Base-by-base conservation (phyloP, 305 asterid genomes). In the Petunia hybrid region DNA sequence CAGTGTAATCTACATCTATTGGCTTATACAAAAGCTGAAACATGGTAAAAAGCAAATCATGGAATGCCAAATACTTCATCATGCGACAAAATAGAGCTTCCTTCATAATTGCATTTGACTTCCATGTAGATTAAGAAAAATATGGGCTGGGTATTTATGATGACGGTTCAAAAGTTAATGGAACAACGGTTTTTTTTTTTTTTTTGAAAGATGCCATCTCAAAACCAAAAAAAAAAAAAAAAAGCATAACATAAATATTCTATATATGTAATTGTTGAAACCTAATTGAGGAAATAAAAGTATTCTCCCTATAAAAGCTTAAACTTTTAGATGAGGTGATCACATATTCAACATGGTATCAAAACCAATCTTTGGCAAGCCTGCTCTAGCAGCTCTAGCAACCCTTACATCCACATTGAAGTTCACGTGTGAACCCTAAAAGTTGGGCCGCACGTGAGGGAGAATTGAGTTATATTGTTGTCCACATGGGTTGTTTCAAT, bases 1-100 rank as follows among this genome's bases (percentile, higher is more conserved):
- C 83, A 85, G 88, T 83, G 85, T 76, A 83, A 81, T 68, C 78
- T 74, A 81, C 67, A 78, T 61, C 79, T n/a, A 79, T 36, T 42
- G 56, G 76, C 73, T 68, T 63, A 80, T 35, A 79, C 67, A 56
- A 41, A 46, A 16, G 51, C 80, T 67, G 59, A 84, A 77, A 81
- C 68, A 68, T 42, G 55, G 76, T 73, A 51, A 53, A 73, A 73
- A 73, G 62, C 3, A 51, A 35, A 73, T 73, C 78, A 73, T 31
- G 63, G 36, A 73, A 73, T 51, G 63, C 46, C 78, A 51, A 51
- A 62, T 51, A 51, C 16, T 73, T 39, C 45, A 16, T 35, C 63
- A 51, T 51, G 78, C 48, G 76, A 73, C 13, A 73, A 0, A 51
- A 51, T 36, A 63, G 68, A 63, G 41, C 68, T 63, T 63, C 42